A percentile compares a stretch with the other conserved stretches of the same genome.
phyloP scores from a whole-genome alignment of 768 basidiomycete genomes.

The Coprinopsis sp. region DNA sequence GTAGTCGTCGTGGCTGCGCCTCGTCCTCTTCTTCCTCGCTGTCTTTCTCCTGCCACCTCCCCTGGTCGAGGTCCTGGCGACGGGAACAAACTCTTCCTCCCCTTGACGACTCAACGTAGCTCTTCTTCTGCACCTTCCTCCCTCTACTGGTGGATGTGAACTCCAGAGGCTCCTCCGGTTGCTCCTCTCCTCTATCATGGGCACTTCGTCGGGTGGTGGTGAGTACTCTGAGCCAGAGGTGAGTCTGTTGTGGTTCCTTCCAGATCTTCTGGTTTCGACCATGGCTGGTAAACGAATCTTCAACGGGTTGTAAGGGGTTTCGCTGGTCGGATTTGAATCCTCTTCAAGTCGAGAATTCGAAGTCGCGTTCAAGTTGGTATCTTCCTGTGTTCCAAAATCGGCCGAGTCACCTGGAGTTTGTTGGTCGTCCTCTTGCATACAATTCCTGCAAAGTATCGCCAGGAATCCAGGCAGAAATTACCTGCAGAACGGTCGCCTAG shows the following conservation, averaged over 20 bases:
- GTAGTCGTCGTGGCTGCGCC: neutral
- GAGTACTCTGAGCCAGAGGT: constrained; percentile 42
- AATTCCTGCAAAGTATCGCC: neutral
- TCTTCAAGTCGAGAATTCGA: constrained; percentile 24
- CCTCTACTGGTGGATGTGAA: constrained; percentile 10
- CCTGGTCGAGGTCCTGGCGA: neutral
- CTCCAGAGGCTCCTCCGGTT: constrained; percentile 23
- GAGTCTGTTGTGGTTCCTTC: constrained; percentile 27
- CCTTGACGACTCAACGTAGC: constrained; percentile 20
- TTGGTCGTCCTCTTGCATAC: constrained; percentile 3
- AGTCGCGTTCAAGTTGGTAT: constrained; percentile 7
- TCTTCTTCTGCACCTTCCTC: constrained; percentile 26
- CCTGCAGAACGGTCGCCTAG: neutral
- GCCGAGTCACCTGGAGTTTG: constrained; percentile 9
- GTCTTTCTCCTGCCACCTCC: constrained; percentile 10
- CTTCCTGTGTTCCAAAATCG: constrained; percentile 4
- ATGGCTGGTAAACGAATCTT: constrained; percentile 26
- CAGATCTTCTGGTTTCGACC: constrained; percentile 31
- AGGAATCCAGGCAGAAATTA: neutral
- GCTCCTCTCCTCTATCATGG: constrained; percentile 36
- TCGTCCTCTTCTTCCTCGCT: constrained; percentile 24
- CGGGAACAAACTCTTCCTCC: constrained; percentile 14
- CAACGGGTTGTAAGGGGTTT: constrained; percentile 10
- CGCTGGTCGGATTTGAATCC: constrained; percentile 13
- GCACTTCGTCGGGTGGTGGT: constrained; percentile 45